phyloP scores from a whole-genome alignment of 441 rosid genomes.

The Macaranga tanarius region DNA sequence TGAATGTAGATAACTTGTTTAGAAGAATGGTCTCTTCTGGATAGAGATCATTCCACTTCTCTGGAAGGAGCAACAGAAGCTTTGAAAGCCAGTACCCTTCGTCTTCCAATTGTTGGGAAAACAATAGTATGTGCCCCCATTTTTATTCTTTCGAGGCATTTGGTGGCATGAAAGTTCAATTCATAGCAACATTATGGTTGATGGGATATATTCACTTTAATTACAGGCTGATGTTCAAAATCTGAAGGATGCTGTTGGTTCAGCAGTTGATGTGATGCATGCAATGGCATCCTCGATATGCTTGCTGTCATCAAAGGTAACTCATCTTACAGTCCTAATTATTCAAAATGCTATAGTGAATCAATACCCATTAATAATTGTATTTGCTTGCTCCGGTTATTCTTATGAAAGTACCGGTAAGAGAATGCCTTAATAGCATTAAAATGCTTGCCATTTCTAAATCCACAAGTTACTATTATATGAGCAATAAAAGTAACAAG shows the following conservation, averaged over 20 bases:
- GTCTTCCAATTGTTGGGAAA: conserved; percentile 79
- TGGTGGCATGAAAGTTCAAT: conserved; percentile 17
- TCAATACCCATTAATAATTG: neutral
- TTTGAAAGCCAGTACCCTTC: conserved; percentile 79
- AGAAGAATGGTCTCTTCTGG: conserved; percentile 66
- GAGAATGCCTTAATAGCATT: neutral
- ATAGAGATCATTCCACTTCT: conserved; percentile 57
- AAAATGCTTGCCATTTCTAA: neutral
- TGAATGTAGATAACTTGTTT: conserved; percentile 55
- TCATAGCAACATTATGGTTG: conserved; percentile 12
- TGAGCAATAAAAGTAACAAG: neutral
- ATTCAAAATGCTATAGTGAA: neutral
- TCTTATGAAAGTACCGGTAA: neutral
- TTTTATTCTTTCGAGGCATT: neutral
- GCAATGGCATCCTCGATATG: conserved; percentile 74
- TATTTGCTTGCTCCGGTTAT: neutral
- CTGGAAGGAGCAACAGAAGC: conserved; percentile 79
- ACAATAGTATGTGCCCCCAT: conserved; percentile 51
- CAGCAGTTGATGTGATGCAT: conserved; percentile 83
- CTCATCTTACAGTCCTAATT: conserved; percentile 8
- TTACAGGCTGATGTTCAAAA: conserved; percentile 70
- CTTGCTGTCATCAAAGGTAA: conserved; percentile 64
- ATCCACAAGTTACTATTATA: neutral
- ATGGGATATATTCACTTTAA: conserved; percentile 11
- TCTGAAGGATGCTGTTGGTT: conserved; percentile 69